Base-by-base conservation (phyloP, 1,284 basidiomycete species). In the Rhodotorula sp. region DNA sequence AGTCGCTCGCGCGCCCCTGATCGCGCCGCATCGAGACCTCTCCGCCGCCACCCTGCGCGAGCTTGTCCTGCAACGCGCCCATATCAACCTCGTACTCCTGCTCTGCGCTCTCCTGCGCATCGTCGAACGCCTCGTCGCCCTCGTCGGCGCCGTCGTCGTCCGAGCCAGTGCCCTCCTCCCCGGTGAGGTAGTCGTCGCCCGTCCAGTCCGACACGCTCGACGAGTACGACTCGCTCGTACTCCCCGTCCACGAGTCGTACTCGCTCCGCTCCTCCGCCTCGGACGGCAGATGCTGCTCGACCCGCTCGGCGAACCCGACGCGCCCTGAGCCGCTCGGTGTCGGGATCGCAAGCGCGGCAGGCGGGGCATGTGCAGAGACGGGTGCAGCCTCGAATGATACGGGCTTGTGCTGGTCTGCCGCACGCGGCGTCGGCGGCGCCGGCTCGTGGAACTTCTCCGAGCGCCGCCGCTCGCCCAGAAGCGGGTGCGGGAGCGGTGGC, bases 31-130 rank as follows among this genome's bases (percentile, higher is more conserved):
- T 76, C 55, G 60, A 62, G 19, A 71, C 74, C 48, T 66, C 66
- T 19, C 72, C 74, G 3, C 74, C 74, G 27, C 72, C 72, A 17
- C 66, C 57, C 53, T 58, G 54, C 17, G 58, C 59, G 17, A 76
- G 60, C 57, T 64, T 62, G 21, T 48, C 34, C 51, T 73, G 67
- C 27, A 76, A 25, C 7, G 74, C 69, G 39, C 63, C 69, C 32
- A 71, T 66, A 41, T 76, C 74, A 44, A 76, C 69, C 60, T 76
- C 74, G 54, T 74, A 76, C 63, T 76, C 74, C 39, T 70, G 64
- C 37, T 74, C 62, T 25, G 55, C 62, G 29, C 25, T 64, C 22
- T 10, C 50, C 62, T 29, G 32, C n/a, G 50, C 46, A 12, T 53
- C 64, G n/a, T 59, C 58, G 50, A 78, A 17, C 77, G 48, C 66